A percentile compares a stretch with the other conserved stretches of the same genome.
Conservation (phyloP, 2,329 filamentous ascomycete genomes). For the Xylaria sp. region DNA sequence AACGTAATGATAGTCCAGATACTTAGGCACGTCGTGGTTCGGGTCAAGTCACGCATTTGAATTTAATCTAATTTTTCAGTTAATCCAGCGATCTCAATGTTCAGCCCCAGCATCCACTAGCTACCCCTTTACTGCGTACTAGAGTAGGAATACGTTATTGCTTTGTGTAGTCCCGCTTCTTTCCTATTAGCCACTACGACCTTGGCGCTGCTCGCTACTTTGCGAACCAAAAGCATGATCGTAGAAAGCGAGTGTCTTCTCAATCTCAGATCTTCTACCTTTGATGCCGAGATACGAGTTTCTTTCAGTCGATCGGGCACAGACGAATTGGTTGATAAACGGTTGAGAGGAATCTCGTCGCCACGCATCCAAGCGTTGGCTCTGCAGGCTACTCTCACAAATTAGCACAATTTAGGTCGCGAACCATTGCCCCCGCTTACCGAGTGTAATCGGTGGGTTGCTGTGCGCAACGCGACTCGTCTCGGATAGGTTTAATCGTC, state of each 20-base stretch:
- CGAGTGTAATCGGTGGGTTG: not conserved
- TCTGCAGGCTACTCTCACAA: not conserved
- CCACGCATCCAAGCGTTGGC: slow-evolving; percentile 11
- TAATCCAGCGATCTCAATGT: not conserved
- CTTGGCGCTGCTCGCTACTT: not conserved
- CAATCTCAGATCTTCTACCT: not conserved
- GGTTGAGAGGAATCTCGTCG: slow-evolving; percentile 10
- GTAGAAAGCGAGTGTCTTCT: not conserved
- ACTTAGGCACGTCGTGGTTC: not conserved
- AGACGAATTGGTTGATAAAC: slow-evolving; percentile 14
- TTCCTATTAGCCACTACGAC: not conserved
- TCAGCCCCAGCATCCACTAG: not conserved
- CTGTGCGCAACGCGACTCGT: not conserved
- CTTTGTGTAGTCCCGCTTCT: not conserved
- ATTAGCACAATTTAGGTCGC: not conserved
- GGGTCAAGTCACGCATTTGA: not conserved
- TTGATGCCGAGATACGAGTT: not conserved
- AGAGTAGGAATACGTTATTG: not conserved
- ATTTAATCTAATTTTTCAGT: not conserved
- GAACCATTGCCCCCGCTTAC: not conserved
- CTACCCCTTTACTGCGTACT: not conserved
- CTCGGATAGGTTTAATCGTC: not conserved
- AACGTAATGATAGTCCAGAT: not conserved
- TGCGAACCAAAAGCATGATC: slow-evolving; percentile 14
- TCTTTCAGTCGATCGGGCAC: not conserved